Conservation (phyloP, 805 yeast genomes). For the Saturnispora quitensis region DNA sequence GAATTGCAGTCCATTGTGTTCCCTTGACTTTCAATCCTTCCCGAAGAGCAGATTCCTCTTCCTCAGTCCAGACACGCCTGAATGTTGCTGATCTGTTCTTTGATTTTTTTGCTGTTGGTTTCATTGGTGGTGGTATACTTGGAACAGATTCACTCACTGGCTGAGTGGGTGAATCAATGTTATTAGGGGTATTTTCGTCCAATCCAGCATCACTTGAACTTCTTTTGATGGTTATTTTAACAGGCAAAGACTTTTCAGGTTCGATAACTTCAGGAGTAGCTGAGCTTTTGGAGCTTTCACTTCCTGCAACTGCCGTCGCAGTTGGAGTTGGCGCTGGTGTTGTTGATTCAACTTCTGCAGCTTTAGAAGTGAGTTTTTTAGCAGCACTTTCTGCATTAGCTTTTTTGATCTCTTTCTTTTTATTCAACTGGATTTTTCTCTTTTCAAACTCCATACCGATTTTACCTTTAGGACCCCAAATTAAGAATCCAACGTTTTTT, state of each 20-base stretch:
- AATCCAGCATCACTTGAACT: conserved; percentile 3
- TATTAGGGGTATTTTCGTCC: not conserved
- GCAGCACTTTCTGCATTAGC: not conserved
- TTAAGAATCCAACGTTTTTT: conserved; percentile 60
- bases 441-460: conserved; percentile 20
- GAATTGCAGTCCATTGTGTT: conserved; percentile 87
- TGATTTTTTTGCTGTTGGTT: conserved; percentile 5
- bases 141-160: not conserved
- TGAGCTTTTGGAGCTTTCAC: not conserved
- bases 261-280: not conserved
- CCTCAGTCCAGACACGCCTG: conserved; percentile 77
- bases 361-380: not conserved
- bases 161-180: not conserved
- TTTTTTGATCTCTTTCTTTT: not conserved
- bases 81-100: conserved; percentile 25
- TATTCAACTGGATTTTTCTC: not conserved
- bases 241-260: not conserved
- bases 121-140: not conserved
- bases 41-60: conserved; percentile 77
- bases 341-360: not conserved
- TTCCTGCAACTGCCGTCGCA: not conserved
- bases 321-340: not conserved
- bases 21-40: conserved; percentile 79
- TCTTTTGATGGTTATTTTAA: not conserved
- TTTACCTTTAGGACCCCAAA: conserved; percentile 50